Conservation (phyloP, 2,329 filamentous ascomycete genomes). For the Zymoseptoria ardabiliae region DNA sequence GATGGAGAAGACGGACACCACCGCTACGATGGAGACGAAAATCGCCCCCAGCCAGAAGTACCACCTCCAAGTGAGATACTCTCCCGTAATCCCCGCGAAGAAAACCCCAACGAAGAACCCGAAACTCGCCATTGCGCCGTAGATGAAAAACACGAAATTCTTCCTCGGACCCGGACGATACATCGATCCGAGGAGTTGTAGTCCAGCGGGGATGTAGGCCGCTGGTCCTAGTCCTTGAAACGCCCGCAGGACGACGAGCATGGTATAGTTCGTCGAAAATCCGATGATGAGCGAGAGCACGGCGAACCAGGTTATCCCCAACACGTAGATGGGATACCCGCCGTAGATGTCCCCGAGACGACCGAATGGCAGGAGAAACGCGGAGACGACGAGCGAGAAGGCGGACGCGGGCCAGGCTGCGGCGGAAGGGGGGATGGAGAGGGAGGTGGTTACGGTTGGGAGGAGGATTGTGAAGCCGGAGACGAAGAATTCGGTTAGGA, state of each 20-base stretch:
- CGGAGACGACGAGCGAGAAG: slow-evolving; percentile 44
- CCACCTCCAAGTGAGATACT: slow-evolving; percentile 54
- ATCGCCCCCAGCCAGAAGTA: slow-evolving; percentile 62
- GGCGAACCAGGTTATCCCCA: slow-evolving; percentile 44
- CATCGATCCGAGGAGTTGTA: slow-evolving; percentile 28
- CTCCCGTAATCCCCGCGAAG: slow-evolving; percentile 52
- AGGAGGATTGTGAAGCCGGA: slow-evolving; percentile 66
- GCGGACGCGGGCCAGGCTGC: slow-evolving; percentile 48
- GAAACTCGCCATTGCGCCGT: slow-evolving; percentile 47
- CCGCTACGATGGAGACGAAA: slow-evolving; percentile 40
- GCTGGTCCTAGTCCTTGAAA: slow-evolving; percentile 32
- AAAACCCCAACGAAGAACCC: slow-evolving; percentile 60
- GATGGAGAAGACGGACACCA: slow-evolving; percentile 42
- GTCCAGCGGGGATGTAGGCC: slow-evolving; percentile 28
- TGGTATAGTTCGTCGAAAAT: slow-evolving; percentile 27
- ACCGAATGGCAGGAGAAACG: slow-evolving; percentile 43
- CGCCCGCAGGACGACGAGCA: slow-evolving; percentile 31
- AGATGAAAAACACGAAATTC: slow-evolving; percentile 32
- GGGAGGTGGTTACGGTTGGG: slow-evolving; percentile 53
- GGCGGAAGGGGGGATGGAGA: slow-evolving; percentile 61
- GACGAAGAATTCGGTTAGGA: slow-evolving; percentile 59
- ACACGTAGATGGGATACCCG: slow-evolving; percentile 53
- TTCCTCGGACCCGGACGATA: slow-evolving; percentile 32
- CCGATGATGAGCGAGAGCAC: slow-evolving; percentile 29
- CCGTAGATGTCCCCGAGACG: slow-evolving; percentile 52